Conservation (phyloP, 2,329 filamentous ascomycete genomes). For the Trichoderma sp. region DNA sequence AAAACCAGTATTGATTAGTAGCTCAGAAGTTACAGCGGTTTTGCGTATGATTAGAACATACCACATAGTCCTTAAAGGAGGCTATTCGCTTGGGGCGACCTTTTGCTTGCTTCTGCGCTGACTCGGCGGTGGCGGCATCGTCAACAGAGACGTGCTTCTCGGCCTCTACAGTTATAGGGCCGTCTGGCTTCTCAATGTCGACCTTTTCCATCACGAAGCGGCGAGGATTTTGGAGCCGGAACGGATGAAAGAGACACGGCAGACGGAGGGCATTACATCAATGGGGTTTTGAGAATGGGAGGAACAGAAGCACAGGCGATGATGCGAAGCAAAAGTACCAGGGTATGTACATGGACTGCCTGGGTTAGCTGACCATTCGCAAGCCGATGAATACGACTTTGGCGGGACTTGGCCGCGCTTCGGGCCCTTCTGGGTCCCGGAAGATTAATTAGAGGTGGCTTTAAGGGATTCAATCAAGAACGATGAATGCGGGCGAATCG, state of each 20-base stretch:
- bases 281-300: not conserved
- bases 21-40: not conserved
- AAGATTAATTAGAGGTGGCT: not conserved
- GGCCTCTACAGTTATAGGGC: not conserved
- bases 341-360: not conserved
- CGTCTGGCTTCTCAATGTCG: not conserved
- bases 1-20: not conserved
- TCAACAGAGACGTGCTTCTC: slow-evolving; percentile 9
- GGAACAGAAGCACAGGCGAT: not conserved
- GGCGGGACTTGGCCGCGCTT: not conserved
- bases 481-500: not conserved
- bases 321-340: slow-evolving; percentile 1
- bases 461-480: not conserved
- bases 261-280: not conserved
- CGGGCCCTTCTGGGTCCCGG: not conserved
- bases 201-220: slow-evolving; percentile 2
- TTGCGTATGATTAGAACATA: slow-evolving; percentile 17
- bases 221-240: not conserved
- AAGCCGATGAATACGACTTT: not conserved
- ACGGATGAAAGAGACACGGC: not conserved
- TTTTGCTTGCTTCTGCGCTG: slow-evolving; percentile 36
- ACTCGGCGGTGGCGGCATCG: slow-evolving; percentile 28
- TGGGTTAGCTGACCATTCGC: not conserved
- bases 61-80: slow-evolving; percentile 44
- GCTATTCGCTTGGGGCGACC: slow-evolving; percentile 46